A percentile compares a stretch with the other conserved stretches of the same genome.
These are phyloP conservation scores for Cutaneotrichosporon daszewskae DNA, from an alignment of 1,284 basidiomycete species.

Conservation along the genomic window DNA sequence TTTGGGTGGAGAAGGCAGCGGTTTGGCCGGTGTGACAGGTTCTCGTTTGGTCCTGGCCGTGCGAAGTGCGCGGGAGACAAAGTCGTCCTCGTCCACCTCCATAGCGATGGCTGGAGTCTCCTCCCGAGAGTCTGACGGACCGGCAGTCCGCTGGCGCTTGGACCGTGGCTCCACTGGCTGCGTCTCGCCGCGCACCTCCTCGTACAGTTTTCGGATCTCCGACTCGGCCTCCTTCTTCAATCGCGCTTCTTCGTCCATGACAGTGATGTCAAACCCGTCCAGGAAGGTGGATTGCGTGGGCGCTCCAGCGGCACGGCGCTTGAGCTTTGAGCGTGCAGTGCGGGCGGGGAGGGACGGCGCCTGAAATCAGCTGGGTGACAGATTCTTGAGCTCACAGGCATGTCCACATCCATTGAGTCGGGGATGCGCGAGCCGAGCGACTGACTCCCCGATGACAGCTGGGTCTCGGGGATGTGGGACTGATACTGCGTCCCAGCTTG, in stretches of 20 bases:
- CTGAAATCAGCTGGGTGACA: neutral
- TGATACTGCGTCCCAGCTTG: conserved; percentile 1
- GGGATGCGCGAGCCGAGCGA: conserved; percentile 5
- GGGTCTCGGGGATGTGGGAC: conserved; percentile 10
- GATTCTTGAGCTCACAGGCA: neutral
- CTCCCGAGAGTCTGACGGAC: neutral
- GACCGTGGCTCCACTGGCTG: too few relatives aligned
- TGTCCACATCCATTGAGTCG: conserved; percentile 17
- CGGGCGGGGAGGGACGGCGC: neutral
- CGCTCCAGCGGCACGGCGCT: conserved; percentile 18
- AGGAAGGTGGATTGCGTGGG: conserved; percentile 15
- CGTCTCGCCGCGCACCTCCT: conserved; percentile 26
- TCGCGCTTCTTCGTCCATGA: conserved; percentile 18
- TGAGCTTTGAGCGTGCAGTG: conserved; percentile 7
- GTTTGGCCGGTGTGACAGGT: neutral
- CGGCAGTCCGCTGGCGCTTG: conserved; percentile 1
- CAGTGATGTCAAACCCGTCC: conserved; percentile 14
- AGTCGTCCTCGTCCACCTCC: conserved; percentile 30
- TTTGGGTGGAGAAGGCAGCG: neutral
- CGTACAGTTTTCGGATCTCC: conserved; percentile 35
- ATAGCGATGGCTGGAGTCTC: conserved; percentile 16
- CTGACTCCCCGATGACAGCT: conserved; percentile 5
- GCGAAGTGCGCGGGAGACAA: conserved; percentile 6
- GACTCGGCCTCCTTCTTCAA: conserved; percentile 27
- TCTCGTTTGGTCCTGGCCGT: conserved; percentile 6